These are phyloP conservation scores for Brassica cretica DNA, from an alignment of 345 rosid species.

Conservation along the genomic window DNA sequence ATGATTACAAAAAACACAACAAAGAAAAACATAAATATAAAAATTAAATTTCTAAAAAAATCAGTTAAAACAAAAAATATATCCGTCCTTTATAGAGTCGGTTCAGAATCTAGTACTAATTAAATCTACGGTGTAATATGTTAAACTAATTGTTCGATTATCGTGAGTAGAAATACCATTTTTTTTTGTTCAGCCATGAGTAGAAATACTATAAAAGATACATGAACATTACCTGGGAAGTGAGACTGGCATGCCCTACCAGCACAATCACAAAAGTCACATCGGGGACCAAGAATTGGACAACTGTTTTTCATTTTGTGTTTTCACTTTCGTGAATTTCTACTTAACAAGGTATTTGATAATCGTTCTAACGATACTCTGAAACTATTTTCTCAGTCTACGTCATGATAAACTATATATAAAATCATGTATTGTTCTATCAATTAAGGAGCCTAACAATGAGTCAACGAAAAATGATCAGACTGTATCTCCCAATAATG, in stretches of 20 bases:
- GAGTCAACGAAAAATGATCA: neutral
- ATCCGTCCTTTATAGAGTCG: no score
- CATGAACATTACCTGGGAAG: conserved; percentile 24
- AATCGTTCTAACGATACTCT: neutral
- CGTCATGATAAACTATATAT: neutral
- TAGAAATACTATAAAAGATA: neutral
- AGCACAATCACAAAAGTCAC: neutral
- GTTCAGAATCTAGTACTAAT: neutral
- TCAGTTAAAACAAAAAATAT: no score
- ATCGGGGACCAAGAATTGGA: conserved; percentile 12
- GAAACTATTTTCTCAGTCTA: neutral
- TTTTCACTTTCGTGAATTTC: neutral
- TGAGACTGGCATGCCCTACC: conserved; percentile 25
- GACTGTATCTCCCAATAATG: neutral
- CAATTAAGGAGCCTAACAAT: neutral
- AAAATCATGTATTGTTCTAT: neutral
- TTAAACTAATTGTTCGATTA: neutral
- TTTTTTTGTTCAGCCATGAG: neutral
- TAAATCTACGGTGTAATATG: neutral
- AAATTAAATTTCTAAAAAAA: no score
- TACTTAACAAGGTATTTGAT: neutral
- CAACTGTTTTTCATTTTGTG: conserved; percentile 8
- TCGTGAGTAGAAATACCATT: neutral
- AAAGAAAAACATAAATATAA: no score
- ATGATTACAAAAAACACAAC: no score